Conservation (phyloP, 768 basidiomycete genomes). For the Vararia minispora region DNA sequence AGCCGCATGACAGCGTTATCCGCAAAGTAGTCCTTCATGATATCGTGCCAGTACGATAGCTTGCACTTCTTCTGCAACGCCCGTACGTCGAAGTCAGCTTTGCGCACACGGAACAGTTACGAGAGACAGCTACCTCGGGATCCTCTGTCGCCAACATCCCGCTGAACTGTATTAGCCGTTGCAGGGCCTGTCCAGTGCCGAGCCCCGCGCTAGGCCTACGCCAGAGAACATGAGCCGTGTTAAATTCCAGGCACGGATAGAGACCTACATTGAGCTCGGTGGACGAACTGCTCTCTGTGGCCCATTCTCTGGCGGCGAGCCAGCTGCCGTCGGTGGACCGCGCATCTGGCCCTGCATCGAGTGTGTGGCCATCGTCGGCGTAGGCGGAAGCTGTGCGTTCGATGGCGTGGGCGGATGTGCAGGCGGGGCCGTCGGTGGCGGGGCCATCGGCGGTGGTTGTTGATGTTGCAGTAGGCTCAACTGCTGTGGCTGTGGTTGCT, state of each 20-base stretch:
- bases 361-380: background rate
- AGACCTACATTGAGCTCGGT: constrained; percentile 1
- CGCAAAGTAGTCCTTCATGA: constrained; percentile 63
- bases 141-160: constrained; percentile 47
- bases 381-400: background rate
- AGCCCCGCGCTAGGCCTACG: constrained; percentile 25
- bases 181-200: constrained; percentile 52
- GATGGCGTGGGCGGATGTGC: background rate
- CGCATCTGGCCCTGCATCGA: too few species aligned
- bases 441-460: background rate
- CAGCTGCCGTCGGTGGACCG: background rate
- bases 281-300: too few species aligned
- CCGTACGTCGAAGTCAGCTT: background rate
- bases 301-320: background rate
- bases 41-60: constrained; percentile 52
- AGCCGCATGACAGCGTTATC: constrained; percentile 64
- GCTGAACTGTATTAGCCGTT: constrained; percentile 61
- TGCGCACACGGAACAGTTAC: constrained; percentile 2
- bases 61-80: constrained; percentile 38
- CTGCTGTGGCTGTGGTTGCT: too few species aligned
- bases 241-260: background rate
- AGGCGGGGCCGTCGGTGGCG: background rate
- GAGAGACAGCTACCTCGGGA: constrained; percentile 27
- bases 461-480: background rate
- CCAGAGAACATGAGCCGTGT: constrained; percentile 9